These are phyloP conservation scores for Mycothermus thermophilus DNA, from an alignment of 495 filamentous ascomycete genomes.

Conservation along the genomic window DNA sequence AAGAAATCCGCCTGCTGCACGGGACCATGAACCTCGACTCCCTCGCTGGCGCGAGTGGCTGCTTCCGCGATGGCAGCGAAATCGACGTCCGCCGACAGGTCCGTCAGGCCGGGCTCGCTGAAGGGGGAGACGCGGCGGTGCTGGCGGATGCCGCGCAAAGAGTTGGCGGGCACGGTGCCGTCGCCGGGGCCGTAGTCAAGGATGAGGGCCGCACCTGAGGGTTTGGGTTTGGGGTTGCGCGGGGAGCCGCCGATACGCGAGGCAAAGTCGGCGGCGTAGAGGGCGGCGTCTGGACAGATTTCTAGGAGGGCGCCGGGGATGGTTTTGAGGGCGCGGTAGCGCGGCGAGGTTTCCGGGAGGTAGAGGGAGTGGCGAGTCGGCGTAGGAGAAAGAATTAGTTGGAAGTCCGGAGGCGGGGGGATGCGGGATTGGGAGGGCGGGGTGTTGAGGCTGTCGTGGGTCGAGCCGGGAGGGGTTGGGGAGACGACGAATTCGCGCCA, in stretches of 20 bases:
- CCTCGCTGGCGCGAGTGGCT: constrained; percentile 55
- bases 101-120: constrained; percentile 59
- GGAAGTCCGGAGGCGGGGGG: constrained; percentile 55
- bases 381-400: constrained; percentile 58
- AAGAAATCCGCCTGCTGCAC: constrained; percentile 77
- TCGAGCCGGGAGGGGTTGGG: constrained; percentile 39
- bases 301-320: constrained; percentile 59
- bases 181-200: constrained; percentile 79
- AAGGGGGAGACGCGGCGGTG: constrained; percentile 69
- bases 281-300: constrained; percentile 70
- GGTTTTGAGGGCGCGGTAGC: constrained; percentile 61
- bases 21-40: constrained; percentile 85
- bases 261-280: constrained; percentile 69
- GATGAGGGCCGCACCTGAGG: constrained; percentile 77
- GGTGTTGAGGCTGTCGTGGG: constrained; percentile 29
- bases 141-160: constrained; percentile 67
- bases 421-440: constrained; percentile 42
- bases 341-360: constrained; percentile 68
- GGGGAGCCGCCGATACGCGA: constrained; percentile 60
- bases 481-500: constrained; percentile 86
- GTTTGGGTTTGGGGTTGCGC: constrained; percentile 38
- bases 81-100: constrained; percentile 84
- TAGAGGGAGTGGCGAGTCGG: constrained; percentile 70
- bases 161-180: constrained; percentile 65
- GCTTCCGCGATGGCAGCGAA: constrained; percentile 74